Percentiles rank a stretch among this genome's conserved stretches.
Conservation (phyloP, 2,329 filamentous ascomycete genomes). For the Sodiomyces alkalinus region DNA sequence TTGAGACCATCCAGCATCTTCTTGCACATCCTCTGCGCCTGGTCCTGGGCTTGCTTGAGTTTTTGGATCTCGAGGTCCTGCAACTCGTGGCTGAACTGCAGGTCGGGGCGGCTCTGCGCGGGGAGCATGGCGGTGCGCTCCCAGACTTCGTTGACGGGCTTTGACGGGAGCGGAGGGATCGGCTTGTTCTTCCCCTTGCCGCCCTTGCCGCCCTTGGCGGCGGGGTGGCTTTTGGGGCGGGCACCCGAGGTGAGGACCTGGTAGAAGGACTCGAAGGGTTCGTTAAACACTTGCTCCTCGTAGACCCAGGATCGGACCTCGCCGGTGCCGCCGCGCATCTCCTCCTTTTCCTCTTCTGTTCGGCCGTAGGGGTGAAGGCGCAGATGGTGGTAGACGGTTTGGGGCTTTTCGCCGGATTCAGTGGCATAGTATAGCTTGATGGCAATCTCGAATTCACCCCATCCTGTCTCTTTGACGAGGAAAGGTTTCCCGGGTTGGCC, state of each 20-base stretch:
- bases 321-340: constrained; percentile 39
- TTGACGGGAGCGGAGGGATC: constrained; percentile 12
- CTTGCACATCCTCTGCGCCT: constrained; percentile 45
- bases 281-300: constrained; percentile 94
- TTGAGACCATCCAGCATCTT: constrained; percentile 45
- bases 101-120: constrained; percentile 45
- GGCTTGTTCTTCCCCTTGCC: constrained; percentile 42
- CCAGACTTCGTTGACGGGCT: constrained; percentile 34
- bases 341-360: constrained; percentile 56
- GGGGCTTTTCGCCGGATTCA: constrained; percentile 80
- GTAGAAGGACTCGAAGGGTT: constrained; percentile 86
- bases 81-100: constrained; percentile 59
- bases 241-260: constrained; percentile 68
- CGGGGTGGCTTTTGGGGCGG: constrained; percentile 29
- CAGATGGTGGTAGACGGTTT: constrained; percentile 87
- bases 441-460: constrained; percentile 95
- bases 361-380: constrained; percentile 83
- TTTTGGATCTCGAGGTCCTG: constrained; percentile 48
- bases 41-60: constrained; percentile 46
- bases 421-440: constrained; percentile 88
- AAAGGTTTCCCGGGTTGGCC: constrained; percentile 55
- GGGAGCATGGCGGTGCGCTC: constrained; percentile 65
- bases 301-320: constrained; percentile 69
- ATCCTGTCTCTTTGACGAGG: constrained; percentile 80
- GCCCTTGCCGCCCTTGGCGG: constrained; percentile 18